Base-by-base conservation (phyloP, 306 rosid genomes). In the Sicyos edulis region DNA sequence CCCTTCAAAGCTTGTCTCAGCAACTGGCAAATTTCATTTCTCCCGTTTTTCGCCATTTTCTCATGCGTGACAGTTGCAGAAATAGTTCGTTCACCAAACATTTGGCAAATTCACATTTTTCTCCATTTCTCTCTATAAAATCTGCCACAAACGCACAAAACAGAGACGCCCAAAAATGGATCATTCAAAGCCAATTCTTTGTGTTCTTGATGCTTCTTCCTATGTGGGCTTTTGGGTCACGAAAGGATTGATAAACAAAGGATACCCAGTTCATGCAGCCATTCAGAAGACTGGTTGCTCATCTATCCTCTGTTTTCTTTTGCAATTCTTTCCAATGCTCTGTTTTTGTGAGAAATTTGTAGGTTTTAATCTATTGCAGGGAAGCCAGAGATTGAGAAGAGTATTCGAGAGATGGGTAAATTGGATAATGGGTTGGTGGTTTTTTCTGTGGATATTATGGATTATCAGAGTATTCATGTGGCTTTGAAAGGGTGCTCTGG, bases 171-270 rank as follows among this genome's bases (percentile, higher is more conserved):
- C 55, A 10, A 49, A 12, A 80, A 83, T 83, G 84, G 80, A 75
- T 8, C 63, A 0, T n/a, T 32, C 19, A 58, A 80, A 61, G 57
- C 79, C 78, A 9, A 17, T 20, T 19, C 78, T 78, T 49, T 83
- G 87, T 45, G 87, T 83, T 75, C 80, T 83, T 47, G 87, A 80
- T 60, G 84, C 87, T 15, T 83, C 87, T 44, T 72, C 75, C 68
- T 83, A 80, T 22, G 84, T 83, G 32, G 87, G 87, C 20, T 83
- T 83, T 21, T 80, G 87, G 87, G 74, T 83, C 51, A 75, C 81
- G 53, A 80, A 80, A 47, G 84, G 77, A 71, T 78, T 80, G 57
- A 44, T 83, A 32, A 70, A 72, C 24, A 70, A 52, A 78, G 87
- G 87, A 16, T 83, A 78, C 71, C 34, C 44, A 71, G 87, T 83